Percentiles rank a stretch among this genome's conserved stretches.
Conservation (phyloP, 768 basidiomycete species). For the Coprinopsis strossmayeri region DNA sequence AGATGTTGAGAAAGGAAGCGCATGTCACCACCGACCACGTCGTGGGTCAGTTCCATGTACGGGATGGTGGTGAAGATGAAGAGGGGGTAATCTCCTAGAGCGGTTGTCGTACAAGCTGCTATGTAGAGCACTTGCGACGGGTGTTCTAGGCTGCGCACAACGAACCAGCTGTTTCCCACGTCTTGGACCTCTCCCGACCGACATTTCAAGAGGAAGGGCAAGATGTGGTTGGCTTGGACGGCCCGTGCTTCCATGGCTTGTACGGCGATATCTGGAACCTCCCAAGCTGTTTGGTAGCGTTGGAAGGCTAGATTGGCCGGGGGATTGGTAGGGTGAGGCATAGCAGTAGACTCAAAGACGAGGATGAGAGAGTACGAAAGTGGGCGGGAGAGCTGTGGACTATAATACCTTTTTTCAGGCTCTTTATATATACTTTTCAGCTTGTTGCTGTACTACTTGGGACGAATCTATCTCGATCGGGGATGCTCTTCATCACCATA, state of each 20-base stretch:
- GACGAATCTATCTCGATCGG: too few relatives aligned
- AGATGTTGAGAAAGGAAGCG: conserved; percentile 34
- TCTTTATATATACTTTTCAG: too few relatives aligned
- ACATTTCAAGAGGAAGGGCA: conserved; percentile 31
- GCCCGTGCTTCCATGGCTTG: conserved; percentile 28
- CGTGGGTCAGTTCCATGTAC: conserved; percentile 27
- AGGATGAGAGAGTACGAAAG: too few relatives aligned
- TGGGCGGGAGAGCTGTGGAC: too few relatives aligned
- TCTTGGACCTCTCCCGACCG: conserved; percentile 12
- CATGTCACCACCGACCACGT: conserved; percentile 35
- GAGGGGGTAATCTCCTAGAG: conserved; percentile 55
- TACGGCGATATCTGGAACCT: conserved; percentile 32
- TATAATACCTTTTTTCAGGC: too few relatives aligned
- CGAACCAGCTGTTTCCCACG: conserved; percentile 29
- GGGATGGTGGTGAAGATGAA: conserved; percentile 52
- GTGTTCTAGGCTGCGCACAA: conserved; percentile 16
- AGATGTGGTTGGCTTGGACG: conserved; percentile 33
- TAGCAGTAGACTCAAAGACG: neutral
- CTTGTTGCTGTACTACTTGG: too few relatives aligned
- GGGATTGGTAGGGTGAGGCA: neutral
- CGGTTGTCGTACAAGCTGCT: conserved; percentile 51
- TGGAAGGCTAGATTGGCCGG: neutral
- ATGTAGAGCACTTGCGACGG: conserved; percentile 39
- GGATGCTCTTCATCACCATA: too few relatives aligned
- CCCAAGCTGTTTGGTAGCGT: conserved; percentile 16